Evolutionary conservation across 441 rosid genomes (phyloP).

Genomic region (Syzygium malaccense): DNA sequence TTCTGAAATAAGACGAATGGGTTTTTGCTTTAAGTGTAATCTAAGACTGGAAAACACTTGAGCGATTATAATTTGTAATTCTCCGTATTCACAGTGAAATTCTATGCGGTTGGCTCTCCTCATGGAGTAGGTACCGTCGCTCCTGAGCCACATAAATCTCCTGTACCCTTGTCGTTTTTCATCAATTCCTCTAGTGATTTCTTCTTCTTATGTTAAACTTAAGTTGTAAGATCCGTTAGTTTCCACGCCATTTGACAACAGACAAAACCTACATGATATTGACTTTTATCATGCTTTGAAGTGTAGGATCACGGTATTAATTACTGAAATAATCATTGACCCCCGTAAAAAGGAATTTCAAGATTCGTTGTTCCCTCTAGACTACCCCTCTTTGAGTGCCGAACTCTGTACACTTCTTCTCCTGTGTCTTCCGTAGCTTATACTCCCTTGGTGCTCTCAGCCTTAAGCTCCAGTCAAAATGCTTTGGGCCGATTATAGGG

Average conservation of each 20-base stretch:
- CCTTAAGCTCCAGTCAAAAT: neutral
- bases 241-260: neutral
- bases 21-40: neutral
- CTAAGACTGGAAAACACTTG: neutral
- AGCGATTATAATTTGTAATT: neutral
- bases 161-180: neutral
- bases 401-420: neutral
- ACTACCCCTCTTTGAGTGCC: neutral
- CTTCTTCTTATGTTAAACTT: neutral
- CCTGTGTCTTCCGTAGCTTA: neutral
- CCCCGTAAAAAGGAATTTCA: neutral
- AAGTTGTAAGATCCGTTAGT: neutral
- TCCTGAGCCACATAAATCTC: accelerated
- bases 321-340: neutral
- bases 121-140: neutral
- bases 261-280: neutral
- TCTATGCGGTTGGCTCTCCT: neutral
- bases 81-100: neutral
- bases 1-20: neutral
- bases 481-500: neutral
- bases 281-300: neutral
- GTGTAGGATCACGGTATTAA: neutral
- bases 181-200: neutral
- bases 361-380: neutral
- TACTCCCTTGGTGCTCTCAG: neutral